Base-by-base conservation (phyloP, 768 basidiomycete genomes). In the Pholiota conissans region DNA sequence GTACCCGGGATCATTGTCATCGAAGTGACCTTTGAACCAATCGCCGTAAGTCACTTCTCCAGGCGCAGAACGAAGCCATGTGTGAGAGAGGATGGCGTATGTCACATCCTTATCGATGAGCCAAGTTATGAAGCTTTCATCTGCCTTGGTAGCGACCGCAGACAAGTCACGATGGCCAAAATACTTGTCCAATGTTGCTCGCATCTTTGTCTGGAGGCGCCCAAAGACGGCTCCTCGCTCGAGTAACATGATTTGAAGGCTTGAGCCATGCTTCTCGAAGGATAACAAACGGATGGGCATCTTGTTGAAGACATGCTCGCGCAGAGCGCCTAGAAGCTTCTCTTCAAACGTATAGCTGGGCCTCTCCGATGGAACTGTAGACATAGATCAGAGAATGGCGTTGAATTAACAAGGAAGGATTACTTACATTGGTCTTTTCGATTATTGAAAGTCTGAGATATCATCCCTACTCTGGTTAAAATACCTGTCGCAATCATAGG, bases 271-370 rank as follows among this genome's bases (percentile, higher is more conserved):
- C 6, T 28, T 10, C 26, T 39, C 26, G 24, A 52, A 52, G 16
- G 3, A 35, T 10, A 52, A 13, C 2, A 57, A 14, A n/a, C 42
- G 54, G 42, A 52, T 52, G 16, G 51, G 51, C 51, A 57, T 28
- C 11, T 55, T 27, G 5, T 45, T 45, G 22, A 45, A 45, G 10
- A 45, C 42, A 2, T 13, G 42, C 18, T 24, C 20, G n/a, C 22
- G 42, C 3, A 45, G 22, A 5, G 8, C 22, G 8, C 20, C 11
- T 8, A 45, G 20, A 10, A 45, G 20, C 9, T 45, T 45, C 2
- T 45, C 22, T 6, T 45, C 20, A 20, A 45, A 45, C 13, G 22
- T 32, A 32, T 32, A 32, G 30, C 30, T 32, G 30, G 30, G 6
- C 6, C 6, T 32, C n/a, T 32, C 30, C 7, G 13, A 13, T 32